phyloP scores from a whole-genome alignment of 495 filamentous ascomycete genomes.

The Filosporella fistucella region DNA sequence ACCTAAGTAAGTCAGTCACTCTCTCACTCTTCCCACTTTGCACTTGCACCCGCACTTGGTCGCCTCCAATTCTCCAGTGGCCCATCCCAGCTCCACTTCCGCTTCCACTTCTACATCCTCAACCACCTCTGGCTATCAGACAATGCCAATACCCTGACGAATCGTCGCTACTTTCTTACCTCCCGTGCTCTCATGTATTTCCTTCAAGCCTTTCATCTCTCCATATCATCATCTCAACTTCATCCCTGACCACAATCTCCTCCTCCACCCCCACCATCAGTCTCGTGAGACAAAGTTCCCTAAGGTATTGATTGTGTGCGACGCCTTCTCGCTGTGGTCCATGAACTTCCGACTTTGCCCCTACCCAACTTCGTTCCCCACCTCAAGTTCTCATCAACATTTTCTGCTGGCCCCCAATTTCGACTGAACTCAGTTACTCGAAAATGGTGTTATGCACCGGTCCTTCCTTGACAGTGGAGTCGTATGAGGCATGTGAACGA shows the following conservation, averaged over 20 bases:
- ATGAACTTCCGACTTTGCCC: neutral
- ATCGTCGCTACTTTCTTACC: conserved; percentile 11
- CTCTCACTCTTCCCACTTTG: no score
- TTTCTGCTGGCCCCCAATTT: neutral
- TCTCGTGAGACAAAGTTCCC: neutral
- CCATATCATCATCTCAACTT: conserved; percentile 4
- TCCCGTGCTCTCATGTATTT: conserved; percentile 12
- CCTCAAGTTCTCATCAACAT: neutral
- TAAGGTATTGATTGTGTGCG: neutral
- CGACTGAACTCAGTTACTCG: neutral
- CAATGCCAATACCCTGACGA: conserved; percentile 8
- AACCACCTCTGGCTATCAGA: no score
- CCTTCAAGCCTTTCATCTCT: conserved; percentile 6
- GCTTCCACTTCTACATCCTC: no score
- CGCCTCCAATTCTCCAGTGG: no score
- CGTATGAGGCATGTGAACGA: conserved; percentile 21
- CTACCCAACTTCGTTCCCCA: neutral
- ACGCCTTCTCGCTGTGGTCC: neutral
- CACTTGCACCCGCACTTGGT: no score
- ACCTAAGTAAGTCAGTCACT: no score
- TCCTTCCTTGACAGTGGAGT: conserved; percentile 22
- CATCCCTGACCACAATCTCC: neutral
- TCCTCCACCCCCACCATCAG: conserved; percentile 3
- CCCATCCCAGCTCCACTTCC: no score
- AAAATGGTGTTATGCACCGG: conserved; percentile 20